Conservation (phyloP, 352 stramenopile genomes). For the Pythium biforme region DNA sequence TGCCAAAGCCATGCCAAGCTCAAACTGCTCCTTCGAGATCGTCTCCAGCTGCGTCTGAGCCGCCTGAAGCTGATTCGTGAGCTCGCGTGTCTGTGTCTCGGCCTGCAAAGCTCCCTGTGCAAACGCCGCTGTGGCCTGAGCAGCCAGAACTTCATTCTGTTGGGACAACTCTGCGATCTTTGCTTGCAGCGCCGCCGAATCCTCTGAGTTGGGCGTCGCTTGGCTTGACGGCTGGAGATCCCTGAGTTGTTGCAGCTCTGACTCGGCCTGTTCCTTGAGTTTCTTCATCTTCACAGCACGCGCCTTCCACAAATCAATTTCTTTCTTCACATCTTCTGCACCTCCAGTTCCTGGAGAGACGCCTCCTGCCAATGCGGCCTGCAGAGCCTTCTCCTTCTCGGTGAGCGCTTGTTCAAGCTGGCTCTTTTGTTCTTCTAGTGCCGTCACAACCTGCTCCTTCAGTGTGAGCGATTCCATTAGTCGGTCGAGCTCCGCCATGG, state of each 20-base stretch:
- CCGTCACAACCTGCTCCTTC: conserved; percentile 22
- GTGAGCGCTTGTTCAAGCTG: conserved; percentile 13
- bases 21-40: conserved; percentile 37
- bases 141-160: conserved; percentile 15
- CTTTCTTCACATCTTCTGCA: conserved; percentile 38
- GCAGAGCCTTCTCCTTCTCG: conserved; percentile 16
- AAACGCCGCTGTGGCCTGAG: conserved; percentile 9
- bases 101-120: conserved; percentile 10
- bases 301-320: conserved; percentile 78
- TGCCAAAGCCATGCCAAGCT: conserved; percentile 38
- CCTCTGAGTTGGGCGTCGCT: not conserved
- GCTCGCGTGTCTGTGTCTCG: conserved; percentile 3
- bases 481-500: conserved; percentile 14
- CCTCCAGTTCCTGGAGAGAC: not conserved
- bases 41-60: conserved; percentile 11
- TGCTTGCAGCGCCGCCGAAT: conserved; percentile 9
- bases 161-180: conserved; percentile 17
- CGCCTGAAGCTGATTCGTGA: not conserved
- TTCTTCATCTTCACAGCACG: conserved; percentile 87
- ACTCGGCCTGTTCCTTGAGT: conserved; percentile 65
- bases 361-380: not conserved
- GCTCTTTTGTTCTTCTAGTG: conserved; percentile 20
- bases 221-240: not conserved
- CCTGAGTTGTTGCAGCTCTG: conserved; percentile 47
- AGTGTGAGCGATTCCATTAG: conserved; percentile 25